These are phyloP conservation scores for Pichia manshurica DNA, from an alignment of 805 yeast species.

Conservation along the genomic window DNA sequence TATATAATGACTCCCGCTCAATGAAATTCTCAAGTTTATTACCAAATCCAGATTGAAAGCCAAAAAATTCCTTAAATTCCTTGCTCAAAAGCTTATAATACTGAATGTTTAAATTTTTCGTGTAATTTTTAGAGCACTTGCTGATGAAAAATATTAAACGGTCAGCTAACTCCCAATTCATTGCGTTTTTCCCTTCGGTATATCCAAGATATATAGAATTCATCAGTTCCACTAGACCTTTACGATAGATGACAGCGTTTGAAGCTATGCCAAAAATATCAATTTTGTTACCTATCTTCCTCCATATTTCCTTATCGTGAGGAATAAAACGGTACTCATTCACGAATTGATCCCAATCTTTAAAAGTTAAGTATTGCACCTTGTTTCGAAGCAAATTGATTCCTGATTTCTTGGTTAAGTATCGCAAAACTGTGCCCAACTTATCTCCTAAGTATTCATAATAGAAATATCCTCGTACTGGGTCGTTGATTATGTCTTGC, in stretches of 20 bases:
- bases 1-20: slow-evolving; percentile 2
- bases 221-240: slow-evolving; percentile 1
- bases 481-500: slow-evolving; percentile 1
- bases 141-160: not conserved
- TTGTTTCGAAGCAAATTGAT: not conserved
- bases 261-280: slow-evolving; percentile 1
- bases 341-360: slow-evolving; percentile 3
- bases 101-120: slow-evolving; percentile 2
- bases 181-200: not conserved
- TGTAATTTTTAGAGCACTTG: not conserved
- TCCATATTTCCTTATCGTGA: slow-evolving; percentile 3
- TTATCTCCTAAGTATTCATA: slow-evolving; percentile 5
- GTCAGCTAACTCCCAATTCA: not conserved
- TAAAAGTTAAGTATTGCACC: not conserved
- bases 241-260: not conserved
- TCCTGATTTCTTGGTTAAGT: not conserved
- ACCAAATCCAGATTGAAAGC: slow-evolving; percentile 4
- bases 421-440: not conserved
- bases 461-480: slow-evolving; percentile 10
- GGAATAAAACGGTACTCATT: not conserved
- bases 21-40: not conserved
- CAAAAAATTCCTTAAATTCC: slow-evolving; percentile 9
- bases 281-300: not conserved
- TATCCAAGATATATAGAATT: slow-evolving; percentile 3
- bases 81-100: slow-evolving; percentile 5